Base-by-base conservation (phyloP, 805 yeast genomes). In the Metschnikowia henanensis region DNA sequence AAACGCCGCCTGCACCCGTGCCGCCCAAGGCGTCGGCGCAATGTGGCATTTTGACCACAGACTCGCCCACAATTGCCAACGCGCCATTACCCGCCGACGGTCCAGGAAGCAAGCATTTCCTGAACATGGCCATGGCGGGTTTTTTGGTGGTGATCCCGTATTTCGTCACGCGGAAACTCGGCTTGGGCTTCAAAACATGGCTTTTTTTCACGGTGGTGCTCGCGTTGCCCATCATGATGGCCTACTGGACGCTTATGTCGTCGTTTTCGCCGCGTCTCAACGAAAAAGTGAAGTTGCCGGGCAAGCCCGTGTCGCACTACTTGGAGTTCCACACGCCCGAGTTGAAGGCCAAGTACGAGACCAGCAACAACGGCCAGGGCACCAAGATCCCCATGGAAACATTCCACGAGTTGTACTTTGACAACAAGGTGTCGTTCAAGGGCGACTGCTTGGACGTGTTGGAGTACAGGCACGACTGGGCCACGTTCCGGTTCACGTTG, bases 381-480 rank as follows among this genome's bases (percentile, higher is more conserved):
- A 72, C 75, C 60, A 89, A 90, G 71, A 86, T 89, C 58, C 96
- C 97, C 56, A 84, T 86, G 81, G 96, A 88, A 68, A 87, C 95
- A 13, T 89, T 90, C 83, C 91, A 85, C 61, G 94, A 89, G 68
- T 76, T 87, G 55, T 90, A 80, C 68, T 89, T 89, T 63, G 90
- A 77, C 44, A 83, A 83, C 58, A 86, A 88, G 66, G 96, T 89
- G 41, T 76, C 84, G 23, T 87, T 89, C 73, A 87, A 86, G 65
- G 96, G 95, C 53, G 96, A 90, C 65, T 80, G 83, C 46, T 77
- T 90, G 51, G 96, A 90, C 55, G 76, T 83, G 36, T 60, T 89
- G 75, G 96, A 89, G 73, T 84, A 73, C 71, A 82, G 92, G 68
- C 95, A 90, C 59, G 97, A 89, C 70, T 89, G 96, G 96, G 86